Percentiles rank a stretch among this genome's conserved stretches.
phyloP scores from a whole-genome alignment of 108 stramenopile species.

The Cyclotella baltica region DNA sequence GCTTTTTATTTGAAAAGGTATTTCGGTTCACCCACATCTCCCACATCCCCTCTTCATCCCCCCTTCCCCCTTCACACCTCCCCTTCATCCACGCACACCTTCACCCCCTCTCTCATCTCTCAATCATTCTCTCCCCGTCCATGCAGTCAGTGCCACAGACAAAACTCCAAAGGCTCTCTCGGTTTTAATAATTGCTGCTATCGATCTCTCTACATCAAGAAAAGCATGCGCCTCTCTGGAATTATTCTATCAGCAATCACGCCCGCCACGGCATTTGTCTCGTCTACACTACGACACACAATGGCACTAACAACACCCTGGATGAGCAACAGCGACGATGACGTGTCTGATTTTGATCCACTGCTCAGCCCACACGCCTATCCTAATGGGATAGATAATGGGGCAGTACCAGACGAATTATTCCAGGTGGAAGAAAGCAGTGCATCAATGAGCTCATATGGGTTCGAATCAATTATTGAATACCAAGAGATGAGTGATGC shows the following conservation, averaged over 20 bases:
- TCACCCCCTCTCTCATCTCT: background rate
- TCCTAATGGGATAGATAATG: constrained; percentile 61
- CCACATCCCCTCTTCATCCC: background rate
- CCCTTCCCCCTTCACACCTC: background rate
- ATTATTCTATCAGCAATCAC: background rate
- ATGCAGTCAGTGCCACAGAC: too few relatives aligned
- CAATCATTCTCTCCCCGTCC: background rate
- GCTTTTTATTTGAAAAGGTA: too few relatives aligned
- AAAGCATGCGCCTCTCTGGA: too few relatives aligned
- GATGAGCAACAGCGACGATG: background rate
- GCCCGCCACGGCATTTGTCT: background rate
- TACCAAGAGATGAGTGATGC: background rate
- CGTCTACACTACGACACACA: too few relatives aligned
- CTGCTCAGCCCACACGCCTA: constrained; percentile 81
- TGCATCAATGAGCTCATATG: background rate
- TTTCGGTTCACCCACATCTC: background rate
- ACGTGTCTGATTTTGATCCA: constrained; percentile 69
- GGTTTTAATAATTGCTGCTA: too few relatives aligned
- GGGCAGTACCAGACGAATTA: background rate
- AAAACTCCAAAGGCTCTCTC: too few relatives aligned
- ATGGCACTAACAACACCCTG: background rate
- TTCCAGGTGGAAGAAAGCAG: background rate
- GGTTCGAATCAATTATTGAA: background rate
- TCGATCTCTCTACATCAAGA: background rate
- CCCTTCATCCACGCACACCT: background rate